phyloP scores from a whole-genome alignment of 2,329 filamentous ascomycete genomes.

The Pseudogymnoascus sp. region DNA sequence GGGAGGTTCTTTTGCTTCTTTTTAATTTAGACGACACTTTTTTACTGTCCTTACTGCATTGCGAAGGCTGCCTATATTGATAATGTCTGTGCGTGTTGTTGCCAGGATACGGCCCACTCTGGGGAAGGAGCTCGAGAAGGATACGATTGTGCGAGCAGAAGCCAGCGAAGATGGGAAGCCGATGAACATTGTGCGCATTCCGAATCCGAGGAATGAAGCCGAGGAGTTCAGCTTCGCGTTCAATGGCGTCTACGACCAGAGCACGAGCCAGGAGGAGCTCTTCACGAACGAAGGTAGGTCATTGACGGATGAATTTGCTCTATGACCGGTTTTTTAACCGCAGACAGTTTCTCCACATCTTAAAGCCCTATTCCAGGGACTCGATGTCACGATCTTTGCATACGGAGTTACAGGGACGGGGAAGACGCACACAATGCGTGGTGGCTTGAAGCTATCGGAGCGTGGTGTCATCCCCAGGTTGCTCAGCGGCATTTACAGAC shows the following conservation, averaged over 20 bases:
- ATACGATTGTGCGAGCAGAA: constrained; percentile 71
- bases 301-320: constrained; percentile 2
- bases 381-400: constrained; percentile 83
- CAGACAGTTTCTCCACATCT: constrained; percentile 72
- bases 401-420: constrained; percentile 91
- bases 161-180: constrained; percentile 53
- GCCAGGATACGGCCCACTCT: constrained; percentile 85
- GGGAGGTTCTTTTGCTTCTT: constrained; percentile 7
- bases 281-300: constrained; percentile 78
- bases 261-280: constrained; percentile 73
- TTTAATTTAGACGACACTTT: not conserved
- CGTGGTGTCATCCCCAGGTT: constrained; percentile 81
- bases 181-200: constrained; percentile 71
- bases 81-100: constrained; percentile 72
- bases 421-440: constrained; percentile 94
- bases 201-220: constrained; percentile 83
- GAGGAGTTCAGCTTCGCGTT: constrained; percentile 94
- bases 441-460: constrained; percentile 76
- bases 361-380: constrained; percentile 84
- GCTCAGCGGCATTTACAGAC: constrained; percentile 76
- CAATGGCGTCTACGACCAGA: constrained; percentile 80
- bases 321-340: constrained; percentile 13
- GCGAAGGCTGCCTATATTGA: constrained; percentile 1
- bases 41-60: constrained; percentile 5
- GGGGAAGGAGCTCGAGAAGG: constrained; percentile 75